Evolutionary conservation across 2,329 filamentous ascomycete species (phyloP).

Genomic region (Blumeriella jaapii): DNA sequence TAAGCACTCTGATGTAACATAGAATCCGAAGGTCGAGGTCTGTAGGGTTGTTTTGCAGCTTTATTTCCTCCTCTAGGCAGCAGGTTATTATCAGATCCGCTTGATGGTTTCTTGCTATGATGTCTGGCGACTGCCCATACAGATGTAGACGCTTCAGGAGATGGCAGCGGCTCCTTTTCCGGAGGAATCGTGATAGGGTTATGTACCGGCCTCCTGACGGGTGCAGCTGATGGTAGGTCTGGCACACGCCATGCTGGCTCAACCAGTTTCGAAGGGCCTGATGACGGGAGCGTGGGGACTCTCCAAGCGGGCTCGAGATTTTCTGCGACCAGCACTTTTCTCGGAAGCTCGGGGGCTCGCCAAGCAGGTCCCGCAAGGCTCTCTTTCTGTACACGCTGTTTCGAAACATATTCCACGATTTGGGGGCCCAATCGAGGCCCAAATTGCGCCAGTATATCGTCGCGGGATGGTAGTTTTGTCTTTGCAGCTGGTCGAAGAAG

Average conservation of each 20-base stretch:
- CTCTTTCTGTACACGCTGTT: constrained; percentile 16
- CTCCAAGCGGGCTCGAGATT: constrained; percentile 24
- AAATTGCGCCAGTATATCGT: constrained; percentile 24
- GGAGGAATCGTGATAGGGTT: constrained; percentile 9
- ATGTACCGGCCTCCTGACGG: constrained; percentile 13
- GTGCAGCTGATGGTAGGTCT: constrained; percentile 6
- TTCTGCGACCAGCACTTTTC: constrained; percentile 9
- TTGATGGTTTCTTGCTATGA: constrained; percentile 4
- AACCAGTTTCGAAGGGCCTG: constrained; percentile 7
- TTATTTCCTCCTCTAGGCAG: constrained; percentile 5
- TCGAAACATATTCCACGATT: constrained; percentile 21
- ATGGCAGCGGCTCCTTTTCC: constrained; percentile 18
- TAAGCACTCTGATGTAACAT: too few species aligned
- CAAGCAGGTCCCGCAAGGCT: constrained; percentile 21
- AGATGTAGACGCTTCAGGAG: constrained; percentile 19
- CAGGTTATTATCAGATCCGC: background rate
- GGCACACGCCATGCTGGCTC: constrained; percentile 25
- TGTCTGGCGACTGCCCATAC: constrained; percentile 21
- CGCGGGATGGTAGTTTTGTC: constrained; percentile 17
- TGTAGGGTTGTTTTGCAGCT: background rate
- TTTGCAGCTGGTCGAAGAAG: background rate
- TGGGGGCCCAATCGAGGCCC: constrained; percentile 23
- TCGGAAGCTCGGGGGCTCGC: constrained; percentile 14
- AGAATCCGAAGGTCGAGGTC: too few species aligned
- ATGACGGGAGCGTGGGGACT: constrained; percentile 13